Evolutionary conservation across 2,329 filamentous ascomycete genomes (phyloP), one percentile per base, ranked within the genome.

Genomic region (Pestalotiopsis sp.): DNA sequence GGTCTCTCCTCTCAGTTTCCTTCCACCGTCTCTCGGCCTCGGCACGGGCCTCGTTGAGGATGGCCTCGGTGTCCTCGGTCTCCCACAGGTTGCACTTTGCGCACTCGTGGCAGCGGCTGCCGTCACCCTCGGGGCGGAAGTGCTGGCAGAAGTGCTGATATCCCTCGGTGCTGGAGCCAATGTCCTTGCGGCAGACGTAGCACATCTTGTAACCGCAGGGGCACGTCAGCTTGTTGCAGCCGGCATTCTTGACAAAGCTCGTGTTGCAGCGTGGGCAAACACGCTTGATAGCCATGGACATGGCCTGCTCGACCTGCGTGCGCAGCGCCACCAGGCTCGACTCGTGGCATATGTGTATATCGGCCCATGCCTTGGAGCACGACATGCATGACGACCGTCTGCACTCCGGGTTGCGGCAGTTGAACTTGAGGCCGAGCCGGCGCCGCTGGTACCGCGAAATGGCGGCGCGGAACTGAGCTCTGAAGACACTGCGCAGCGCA

Each of bases 131-230:
- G 11, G 93, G 91, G 9, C 96, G 88, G 79, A 98, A 98, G 81
- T 98, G 96, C 78, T 97, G 93, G 79, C 96, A 99, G 77, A 98
- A 99, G 80, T 99, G 96, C 52, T 90, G 87, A 79, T 99, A 98
- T 0, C 95, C 95, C 78, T 95, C 91, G 62, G 80, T 80, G 45
- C 73, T 70, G 64, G 88, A 83, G 67, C 85, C 83, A 61, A 92
- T 89, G 75, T 93, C 91, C 73, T 91, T 91, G 55, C 96, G 93
- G 80, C 96, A 99, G 61, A 98, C 90, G 77, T 99, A 99, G 79
- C 96, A 99, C 95, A 98, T 98, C 74, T 93, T 92, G 81, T 98
- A 98, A 9, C 96, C 96, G 80, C 96, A 99, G 17, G 94, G 91
- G 78, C 96, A 98, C 5, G 94, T 95, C 55, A 99, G 87, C 82